Conservation (phyloP, 257 asterid species). For the Petunia axillaris region DNA sequence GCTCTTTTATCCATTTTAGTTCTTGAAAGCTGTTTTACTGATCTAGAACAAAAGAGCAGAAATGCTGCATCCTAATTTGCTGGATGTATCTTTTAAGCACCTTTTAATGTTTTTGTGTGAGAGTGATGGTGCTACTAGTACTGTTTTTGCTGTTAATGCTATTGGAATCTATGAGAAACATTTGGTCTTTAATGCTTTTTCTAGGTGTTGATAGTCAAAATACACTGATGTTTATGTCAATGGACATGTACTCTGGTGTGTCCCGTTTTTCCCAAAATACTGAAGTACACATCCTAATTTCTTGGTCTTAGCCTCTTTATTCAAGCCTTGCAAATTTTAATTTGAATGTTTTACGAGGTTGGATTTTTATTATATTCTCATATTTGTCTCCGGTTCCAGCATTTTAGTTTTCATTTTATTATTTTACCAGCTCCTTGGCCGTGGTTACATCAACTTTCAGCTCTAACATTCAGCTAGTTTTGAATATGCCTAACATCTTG, state of each 20-base stretch:
- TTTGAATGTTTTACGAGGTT: neutral
- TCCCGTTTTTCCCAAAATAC: too few relatives aligned
- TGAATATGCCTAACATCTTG: neutral
- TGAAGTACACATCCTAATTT: too few relatives aligned
- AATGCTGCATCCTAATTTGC: neutral
- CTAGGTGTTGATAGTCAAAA: neutral
- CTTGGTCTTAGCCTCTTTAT: neutral
- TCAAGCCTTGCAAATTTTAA: neutral
- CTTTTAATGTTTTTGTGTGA: neutral
- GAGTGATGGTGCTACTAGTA: neutral
- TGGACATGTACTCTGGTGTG: neutral
- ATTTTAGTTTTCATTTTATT: neutral
- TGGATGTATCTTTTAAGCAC: slow-evolving; percentile 6
- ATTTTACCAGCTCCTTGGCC: neutral
- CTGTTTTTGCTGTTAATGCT: neutral
- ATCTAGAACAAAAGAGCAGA: neutral
- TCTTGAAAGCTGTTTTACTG: slow-evolving; percentile 1
- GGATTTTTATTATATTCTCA: neutral
- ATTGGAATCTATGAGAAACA: neutral
- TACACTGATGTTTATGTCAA: neutral
- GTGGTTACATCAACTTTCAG: neutral
- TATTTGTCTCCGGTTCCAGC: neutral
- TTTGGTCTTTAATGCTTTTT: neutral
- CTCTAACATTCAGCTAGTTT: neutral
- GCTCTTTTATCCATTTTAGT: neutral